Evolutionary conservation across 2,329 filamentous ascomycete genomes (phyloP).

Genomic region (Fusarium foetens): DNA sequence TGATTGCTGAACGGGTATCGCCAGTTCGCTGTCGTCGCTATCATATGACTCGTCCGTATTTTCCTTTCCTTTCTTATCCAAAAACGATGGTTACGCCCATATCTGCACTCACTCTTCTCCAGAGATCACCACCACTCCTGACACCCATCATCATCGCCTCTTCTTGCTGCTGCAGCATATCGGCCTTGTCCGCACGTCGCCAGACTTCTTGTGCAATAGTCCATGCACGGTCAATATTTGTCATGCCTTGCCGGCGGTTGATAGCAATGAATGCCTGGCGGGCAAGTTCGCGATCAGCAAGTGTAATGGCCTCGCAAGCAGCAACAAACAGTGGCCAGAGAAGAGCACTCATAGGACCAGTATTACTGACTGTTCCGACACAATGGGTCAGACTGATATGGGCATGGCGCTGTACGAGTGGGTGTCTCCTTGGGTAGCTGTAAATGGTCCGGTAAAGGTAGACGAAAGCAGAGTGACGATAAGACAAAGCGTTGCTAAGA

Average conservation of each 20-base stretch:
- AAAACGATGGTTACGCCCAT: conserved; percentile 70
- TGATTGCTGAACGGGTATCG: conserved; percentile 40
- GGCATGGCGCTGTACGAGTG: conserved; percentile 64
- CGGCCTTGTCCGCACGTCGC: conserved; percentile 59
- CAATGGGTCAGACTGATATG: conserved; percentile 64
- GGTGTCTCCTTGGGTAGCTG: conserved; percentile 57
- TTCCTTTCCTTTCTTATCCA: conserved; percentile 48
- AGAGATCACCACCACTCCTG: conserved; percentile 55
- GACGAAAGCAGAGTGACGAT: conserved; percentile 67
- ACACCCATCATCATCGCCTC: conserved; percentile 33
- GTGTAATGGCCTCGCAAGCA: conserved; percentile 65
- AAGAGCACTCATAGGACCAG: conserved; percentile 70
- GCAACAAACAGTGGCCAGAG: conserved; percentile 74
- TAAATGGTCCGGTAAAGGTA: conserved; percentile 67
- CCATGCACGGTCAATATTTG: conserved; percentile 71
- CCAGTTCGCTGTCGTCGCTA: conserved; percentile 19
- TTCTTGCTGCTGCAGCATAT: conserved; percentile 41
- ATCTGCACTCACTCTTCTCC: conserved; percentile 67
- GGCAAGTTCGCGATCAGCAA: conserved; percentile 62
- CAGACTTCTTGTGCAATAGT: conserved; percentile 70
- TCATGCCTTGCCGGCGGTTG: conserved; percentile 70
- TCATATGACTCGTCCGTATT: conserved; percentile 12
- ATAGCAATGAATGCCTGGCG: conserved; percentile 62
- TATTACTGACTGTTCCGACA: conserved; percentile 62
- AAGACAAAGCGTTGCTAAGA: conserved; percentile 68